These are phyloP conservation scores for Diplotaxis tenuifolia DNA, from an alignment of 345 rosid genomes.

Conservation along the genomic window DNA sequence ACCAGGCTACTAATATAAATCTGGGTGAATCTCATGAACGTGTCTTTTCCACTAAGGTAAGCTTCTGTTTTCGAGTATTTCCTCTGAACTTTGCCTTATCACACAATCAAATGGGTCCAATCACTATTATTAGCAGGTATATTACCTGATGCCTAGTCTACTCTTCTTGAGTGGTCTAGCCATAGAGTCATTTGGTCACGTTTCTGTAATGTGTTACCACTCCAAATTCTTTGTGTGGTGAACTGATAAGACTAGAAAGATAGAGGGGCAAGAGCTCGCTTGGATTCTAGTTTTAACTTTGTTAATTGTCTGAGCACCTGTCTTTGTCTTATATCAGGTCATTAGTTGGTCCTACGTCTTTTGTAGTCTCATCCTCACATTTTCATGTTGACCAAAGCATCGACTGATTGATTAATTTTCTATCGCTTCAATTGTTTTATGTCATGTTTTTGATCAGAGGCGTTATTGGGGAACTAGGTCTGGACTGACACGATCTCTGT, in stretches of 20 bases:
- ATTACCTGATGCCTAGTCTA: no score
- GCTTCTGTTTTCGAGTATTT: neutral
- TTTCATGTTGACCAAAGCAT: constrained; percentile 57
- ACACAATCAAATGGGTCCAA: neutral
- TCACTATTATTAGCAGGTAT: neutral
- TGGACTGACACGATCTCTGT: no score
- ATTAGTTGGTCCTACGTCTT: neutral
- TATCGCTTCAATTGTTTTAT: neutral
- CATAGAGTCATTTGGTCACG: neutral
- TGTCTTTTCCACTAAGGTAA: constrained; percentile 82
- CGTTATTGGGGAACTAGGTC: constrained; percentile 84
- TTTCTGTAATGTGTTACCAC: neutral
- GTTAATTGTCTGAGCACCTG: neutral
- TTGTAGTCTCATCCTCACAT: no score
- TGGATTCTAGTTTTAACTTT: constrained; percentile 2
- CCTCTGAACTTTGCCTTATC: neutral
- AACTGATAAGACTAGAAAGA: neutral
- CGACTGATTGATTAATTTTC: neutral
- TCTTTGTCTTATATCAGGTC: neutral
- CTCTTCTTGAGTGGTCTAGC: neutral
- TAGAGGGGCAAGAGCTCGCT: constrained; percentile 3
- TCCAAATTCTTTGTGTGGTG: constrained; percentile 1
- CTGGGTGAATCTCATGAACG: constrained; percentile 93
- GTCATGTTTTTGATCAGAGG: constrained; percentile 56
- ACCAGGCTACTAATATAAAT: constrained; percentile 87